Evolutionary conservation across 2,329 filamentous ascomycete species (phyloP).

Genomic region (Diplocarpon rosae): DNA sequence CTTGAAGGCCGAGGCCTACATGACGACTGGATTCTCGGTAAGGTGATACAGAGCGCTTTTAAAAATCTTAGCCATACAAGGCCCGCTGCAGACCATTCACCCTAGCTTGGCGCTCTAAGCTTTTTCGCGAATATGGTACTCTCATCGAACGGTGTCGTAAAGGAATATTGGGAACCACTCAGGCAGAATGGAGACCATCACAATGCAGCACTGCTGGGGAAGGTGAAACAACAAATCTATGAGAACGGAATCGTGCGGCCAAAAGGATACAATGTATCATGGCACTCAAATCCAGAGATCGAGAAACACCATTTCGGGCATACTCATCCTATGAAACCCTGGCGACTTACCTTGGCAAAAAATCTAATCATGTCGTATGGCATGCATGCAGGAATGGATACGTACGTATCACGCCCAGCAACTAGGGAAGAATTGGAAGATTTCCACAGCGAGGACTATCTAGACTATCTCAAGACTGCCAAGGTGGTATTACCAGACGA

Average conservation of each 20-base stretch:
- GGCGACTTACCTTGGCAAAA: slow-evolving; percentile 91
- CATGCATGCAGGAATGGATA: slow-evolving; percentile 94
- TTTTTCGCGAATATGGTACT: slow-evolving; percentile 19
- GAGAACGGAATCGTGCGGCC: slow-evolving; percentile 66
- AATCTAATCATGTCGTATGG: slow-evolving; percentile 90
- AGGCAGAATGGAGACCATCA: slow-evolving; percentile 21
- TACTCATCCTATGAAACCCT: slow-evolving; percentile 98
- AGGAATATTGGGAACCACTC: slow-evolving; percentile 25
- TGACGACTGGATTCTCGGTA: no score
- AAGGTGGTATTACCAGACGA: slow-evolving; percentile 56
- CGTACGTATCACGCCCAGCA: slow-evolving; percentile 74
- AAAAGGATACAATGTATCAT: slow-evolving; percentile 83
- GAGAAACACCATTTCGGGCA: slow-evolving; percentile 96
- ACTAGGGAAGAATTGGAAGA: slow-evolving; percentile 77
- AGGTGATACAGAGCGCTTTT: no score
- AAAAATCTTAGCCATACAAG: no score
- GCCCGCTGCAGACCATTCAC: not conserved
- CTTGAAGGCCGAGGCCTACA: no score
- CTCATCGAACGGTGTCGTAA: slow-evolving; percentile 22
- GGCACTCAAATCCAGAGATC: slow-evolving; percentile 88
- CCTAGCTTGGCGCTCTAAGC: no score
- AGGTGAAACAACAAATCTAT: slow-evolving; percentile 26
- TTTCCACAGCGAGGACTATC: slow-evolving; percentile 83
- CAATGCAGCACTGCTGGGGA: slow-evolving; percentile 18
- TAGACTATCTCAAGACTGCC: slow-evolving; percentile 73